A percentile compares a stretch with the other conserved stretches of the same genome.
Conservation (phyloP, 2,329 filamentous ascomycete species). For the Clonostachys rhizophaga region DNA sequence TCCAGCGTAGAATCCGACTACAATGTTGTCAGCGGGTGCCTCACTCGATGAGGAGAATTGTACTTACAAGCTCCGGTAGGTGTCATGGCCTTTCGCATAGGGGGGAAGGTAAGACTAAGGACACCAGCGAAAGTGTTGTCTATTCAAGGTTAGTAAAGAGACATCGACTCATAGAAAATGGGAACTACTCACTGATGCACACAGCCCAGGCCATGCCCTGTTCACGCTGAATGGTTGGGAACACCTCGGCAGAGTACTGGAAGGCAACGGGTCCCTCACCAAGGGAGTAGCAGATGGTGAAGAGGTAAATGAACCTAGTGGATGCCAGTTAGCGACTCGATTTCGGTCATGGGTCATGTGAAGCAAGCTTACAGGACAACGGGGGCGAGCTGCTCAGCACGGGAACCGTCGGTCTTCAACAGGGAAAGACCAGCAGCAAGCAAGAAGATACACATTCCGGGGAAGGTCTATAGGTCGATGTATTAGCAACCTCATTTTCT, state of each 20-base stretch:
- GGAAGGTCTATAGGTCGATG: slow-evolving; percentile 18
- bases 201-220: slow-evolving; percentile 31
- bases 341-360: neutral
- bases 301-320: slow-evolving; percentile 24
- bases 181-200: slow-evolving; percentile 20
- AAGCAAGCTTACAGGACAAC: slow-evolving; percentile 15
- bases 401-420: slow-evolving; percentile 12
- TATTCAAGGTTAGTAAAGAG: no score
- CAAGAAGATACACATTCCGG: slow-evolving; percentile 22
- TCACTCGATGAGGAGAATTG: neutral
- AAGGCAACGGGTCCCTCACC: slow-evolving; percentile 29
- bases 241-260: slow-evolving; percentile 30
- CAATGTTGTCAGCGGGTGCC: neutral
- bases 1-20: slow-evolving; percentile 45
- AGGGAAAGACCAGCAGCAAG: slow-evolving; percentile 22
- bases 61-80: slow-evolving; percentile 25
- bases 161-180: no score
- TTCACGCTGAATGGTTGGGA: slow-evolving; percentile 28
- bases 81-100: slow-evolving; percentile 28
- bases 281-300: slow-evolving; percentile 26
- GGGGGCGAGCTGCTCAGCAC: slow-evolving; percentile 16
- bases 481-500: neutral
- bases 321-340: neutral
- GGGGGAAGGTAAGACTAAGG: slow-evolving; percentile 45
- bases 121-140: slow-evolving; percentile 27